These are phyloP conservation scores for Lecanicillium sp. DNA, from an alignment of 2,329 filamentous ascomycete species.

Conservation along the genomic window DNA sequence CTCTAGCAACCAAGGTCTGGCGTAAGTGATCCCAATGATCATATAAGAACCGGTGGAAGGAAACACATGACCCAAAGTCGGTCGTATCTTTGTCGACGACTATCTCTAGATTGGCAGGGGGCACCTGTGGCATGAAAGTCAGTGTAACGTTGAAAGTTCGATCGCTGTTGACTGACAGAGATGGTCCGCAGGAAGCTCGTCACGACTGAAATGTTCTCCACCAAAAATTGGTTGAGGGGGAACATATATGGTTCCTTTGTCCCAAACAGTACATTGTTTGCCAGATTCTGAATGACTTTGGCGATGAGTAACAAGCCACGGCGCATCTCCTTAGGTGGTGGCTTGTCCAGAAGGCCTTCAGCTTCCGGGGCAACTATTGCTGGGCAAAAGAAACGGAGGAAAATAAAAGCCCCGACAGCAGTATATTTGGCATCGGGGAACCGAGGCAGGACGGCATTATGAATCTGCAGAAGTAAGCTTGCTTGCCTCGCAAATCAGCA, in stretches of 20 bases:
- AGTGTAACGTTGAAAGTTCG: conserved; percentile 17
- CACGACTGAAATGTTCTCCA: conserved; percentile 61
- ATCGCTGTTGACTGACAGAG: conserved; percentile 43
- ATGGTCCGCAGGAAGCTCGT: conserved; percentile 63
- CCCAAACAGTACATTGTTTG: conserved; percentile 66
- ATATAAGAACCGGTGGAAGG: conserved; percentile 62
- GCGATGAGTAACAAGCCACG: conserved; percentile 62
- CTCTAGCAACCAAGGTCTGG: conserved; percentile 55
- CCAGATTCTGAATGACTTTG: conserved; percentile 65
- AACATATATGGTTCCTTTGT: conserved; percentile 70
- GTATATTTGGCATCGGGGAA: conserved; percentile 68
- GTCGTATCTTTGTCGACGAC: conserved; percentile 45
- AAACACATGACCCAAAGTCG: conserved; percentile 66
- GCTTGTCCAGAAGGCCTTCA: conserved; percentile 55
- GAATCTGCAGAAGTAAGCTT: conserved; percentile 39
- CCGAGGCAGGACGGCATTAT: conserved; percentile 53
- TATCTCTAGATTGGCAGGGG: conserved; percentile 40
- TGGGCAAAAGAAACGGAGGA: conserved; percentile 66
- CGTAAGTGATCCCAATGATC: conserved; percentile 66
- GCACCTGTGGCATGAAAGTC: conserved; percentile 29
- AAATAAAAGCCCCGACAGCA: conserved; percentile 65
- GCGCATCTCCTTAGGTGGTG: conserved; percentile 63
- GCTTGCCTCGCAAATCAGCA: conserved; percentile 12
- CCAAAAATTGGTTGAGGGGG: conserved; percentile 61
- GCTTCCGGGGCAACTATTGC: conserved; percentile 65